A percentile compares a stretch with the other conserved stretches of the same genome.
These are phyloP conservation scores for Truncatella angustata DNA, from an alignment of 2,329 filamentous ascomycete genomes.

Conservation along the genomic window DNA sequence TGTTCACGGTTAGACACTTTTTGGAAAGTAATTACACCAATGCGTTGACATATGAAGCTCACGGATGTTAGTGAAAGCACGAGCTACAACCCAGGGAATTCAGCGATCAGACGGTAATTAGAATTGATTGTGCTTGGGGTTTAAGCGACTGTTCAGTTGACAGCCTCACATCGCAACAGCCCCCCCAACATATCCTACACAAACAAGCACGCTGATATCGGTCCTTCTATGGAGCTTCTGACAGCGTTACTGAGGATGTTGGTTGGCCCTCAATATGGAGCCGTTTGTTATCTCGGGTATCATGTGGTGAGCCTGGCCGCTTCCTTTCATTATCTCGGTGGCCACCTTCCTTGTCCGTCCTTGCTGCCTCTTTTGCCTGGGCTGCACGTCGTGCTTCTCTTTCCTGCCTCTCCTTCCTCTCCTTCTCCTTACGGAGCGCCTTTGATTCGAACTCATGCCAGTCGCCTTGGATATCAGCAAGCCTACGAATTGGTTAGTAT, in stretches of 20 bases:
- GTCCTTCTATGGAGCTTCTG: not conserved
- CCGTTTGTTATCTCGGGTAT: conserved; percentile 1
- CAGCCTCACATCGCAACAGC: too few relatives aligned
- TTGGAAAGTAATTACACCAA: too few relatives aligned
- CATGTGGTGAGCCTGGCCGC: conserved; percentile 4
- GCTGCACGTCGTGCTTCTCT: conserved; percentile 47
- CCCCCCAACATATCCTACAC: too few relatives aligned
- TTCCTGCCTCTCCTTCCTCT: conserved; percentile 75
- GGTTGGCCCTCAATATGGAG: not conserved
- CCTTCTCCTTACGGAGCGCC: conserved; percentile 85
- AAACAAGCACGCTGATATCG: not conserved
- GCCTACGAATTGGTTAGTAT: conserved; percentile 32
- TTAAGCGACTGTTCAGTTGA: too few relatives aligned
- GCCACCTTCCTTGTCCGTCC: not conserved
- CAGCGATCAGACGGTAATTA: too few relatives aligned
- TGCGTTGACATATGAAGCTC: too few relatives aligned
- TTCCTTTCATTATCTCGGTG: conserved; percentile 2
- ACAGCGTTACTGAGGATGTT: not conserved
- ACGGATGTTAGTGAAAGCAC: too few relatives aligned
- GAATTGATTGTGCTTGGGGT: too few relatives aligned
- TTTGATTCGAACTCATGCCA: conserved; percentile 99
- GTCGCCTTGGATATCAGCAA: conserved; percentile 81
- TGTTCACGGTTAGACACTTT: too few relatives aligned
- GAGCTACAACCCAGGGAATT: too few relatives aligned
- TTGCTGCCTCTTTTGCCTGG: conserved; percentile 2